Conservation (phyloP, 768 basidiomycete genomes). For the Lyophyllum semitale region DNA sequence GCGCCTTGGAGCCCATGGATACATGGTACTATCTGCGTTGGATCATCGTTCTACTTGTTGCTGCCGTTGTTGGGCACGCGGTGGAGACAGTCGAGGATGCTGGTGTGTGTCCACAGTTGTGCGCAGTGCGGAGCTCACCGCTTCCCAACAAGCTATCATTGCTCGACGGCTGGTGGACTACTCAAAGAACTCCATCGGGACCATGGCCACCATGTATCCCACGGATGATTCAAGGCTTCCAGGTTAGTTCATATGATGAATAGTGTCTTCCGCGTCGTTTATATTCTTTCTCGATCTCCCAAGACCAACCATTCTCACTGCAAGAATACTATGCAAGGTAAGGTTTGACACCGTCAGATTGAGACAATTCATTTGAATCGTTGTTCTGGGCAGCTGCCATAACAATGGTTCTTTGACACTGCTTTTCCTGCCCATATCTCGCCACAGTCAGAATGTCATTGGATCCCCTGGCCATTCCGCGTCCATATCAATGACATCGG, state of each 20-base stretch:
- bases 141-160: slow-evolving; percentile 34
- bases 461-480: slow-evolving; percentile 39
- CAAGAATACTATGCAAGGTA: slow-evolving; percentile 55
- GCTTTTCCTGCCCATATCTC: slow-evolving; percentile 55
- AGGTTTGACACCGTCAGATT: neutral
- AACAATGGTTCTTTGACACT: slow-evolving; percentile 54
- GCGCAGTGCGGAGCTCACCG: neutral
- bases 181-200: slow-evolving; percentile 41
- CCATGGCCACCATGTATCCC: slow-evolving; percentile 53
- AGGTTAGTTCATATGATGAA: slow-evolving; percentile 26
- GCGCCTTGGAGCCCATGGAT: neutral
- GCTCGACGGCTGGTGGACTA: slow-evolving; percentile 42
- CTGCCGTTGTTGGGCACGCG: slow-evolving; percentile 13
- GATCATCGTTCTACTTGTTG: neutral
- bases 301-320: slow-evolving; percentile 49
- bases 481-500: slow-evolving; percentile 43
- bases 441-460: slow-evolving; percentile 52
- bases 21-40: neutral
- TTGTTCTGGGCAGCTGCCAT: slow-evolving; percentile 39
- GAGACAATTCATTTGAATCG: neutral
- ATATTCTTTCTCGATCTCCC: neutral
- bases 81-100: slow-evolving; percentile 50
- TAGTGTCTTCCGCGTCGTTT: neutral
- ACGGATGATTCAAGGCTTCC: slow-evolving; percentile 37
- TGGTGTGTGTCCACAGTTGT: slow-evolving; percentile 29